Percentiles rank a stretch among this genome's conserved stretches.
Conservation (phyloP, 148 eudicot genomes). For the Hydrangea macrophylla region DNA sequence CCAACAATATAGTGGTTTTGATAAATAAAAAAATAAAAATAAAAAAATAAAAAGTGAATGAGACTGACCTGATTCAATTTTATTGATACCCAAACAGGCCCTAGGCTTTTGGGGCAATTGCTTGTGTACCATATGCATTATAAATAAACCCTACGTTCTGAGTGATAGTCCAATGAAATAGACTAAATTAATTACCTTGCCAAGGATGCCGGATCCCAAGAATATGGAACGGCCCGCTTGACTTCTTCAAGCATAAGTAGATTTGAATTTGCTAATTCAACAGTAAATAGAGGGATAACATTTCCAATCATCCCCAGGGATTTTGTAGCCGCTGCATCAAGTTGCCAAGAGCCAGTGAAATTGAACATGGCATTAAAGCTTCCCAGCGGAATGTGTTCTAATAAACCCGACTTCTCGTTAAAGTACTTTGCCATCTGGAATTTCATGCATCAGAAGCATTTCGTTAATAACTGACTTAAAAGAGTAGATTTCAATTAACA, state of each 20-base stretch:
- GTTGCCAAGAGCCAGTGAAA: constrained; percentile 84
- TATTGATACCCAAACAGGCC: too few species aligned
- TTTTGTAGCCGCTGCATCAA: constrained; percentile 85
- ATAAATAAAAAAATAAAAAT: too few species aligned
- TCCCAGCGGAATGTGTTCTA: constrained; percentile 80
- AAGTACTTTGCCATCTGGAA: constrained; percentile 82
- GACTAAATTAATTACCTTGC: constrained; percentile 58
- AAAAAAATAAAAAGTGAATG: too few species aligned
- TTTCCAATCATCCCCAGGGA: constrained; percentile 89
- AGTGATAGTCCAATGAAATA: background rate
- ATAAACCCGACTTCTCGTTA: constrained; percentile 64
- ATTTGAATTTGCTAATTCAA: constrained; percentile 49
- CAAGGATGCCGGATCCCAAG: constrained; percentile 97
- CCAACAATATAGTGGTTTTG: too few species aligned
- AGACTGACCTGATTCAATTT: too few species aligned
- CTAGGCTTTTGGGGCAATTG: too few species aligned
- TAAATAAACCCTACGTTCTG: background rate
- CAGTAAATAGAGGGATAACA: constrained; percentile 57
- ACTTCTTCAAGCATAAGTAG: constrained; percentile 67
- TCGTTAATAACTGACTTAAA: background rate
- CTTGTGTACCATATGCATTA: background rate
- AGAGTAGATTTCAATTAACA: background rate
- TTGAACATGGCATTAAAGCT: constrained; percentile 98
- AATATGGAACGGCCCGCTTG: constrained; percentile 79
- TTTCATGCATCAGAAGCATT: constrained; percentile 9